Evolutionary conservation across 805 yeast genomes (phyloP).

Genomic region (Jamesozyma lodderae): DNA sequence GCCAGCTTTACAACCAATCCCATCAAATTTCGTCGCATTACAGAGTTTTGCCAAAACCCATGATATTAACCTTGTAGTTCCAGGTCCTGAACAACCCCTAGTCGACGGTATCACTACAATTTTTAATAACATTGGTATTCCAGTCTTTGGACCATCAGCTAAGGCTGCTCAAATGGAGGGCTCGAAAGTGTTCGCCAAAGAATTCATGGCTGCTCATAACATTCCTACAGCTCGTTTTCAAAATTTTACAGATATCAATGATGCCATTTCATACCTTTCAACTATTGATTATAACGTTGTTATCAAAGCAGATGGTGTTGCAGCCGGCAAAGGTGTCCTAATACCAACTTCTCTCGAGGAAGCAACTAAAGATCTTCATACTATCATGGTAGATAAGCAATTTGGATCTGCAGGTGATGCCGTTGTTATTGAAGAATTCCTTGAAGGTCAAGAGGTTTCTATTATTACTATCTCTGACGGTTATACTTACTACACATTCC

Average conservation of each 20-base stretch:
- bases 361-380: slow-evolving; percentile 74
- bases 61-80: slow-evolving; percentile 65
- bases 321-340: slow-evolving; percentile 97
- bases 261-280: slow-evolving; percentile 53
- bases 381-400: slow-evolving; percentile 80
- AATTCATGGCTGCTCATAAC: slow-evolving; percentile 82
- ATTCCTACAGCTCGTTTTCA: slow-evolving; percentile 92
- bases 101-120: slow-evolving; percentile 81
- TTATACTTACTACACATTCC: slow-evolving; percentile 79
- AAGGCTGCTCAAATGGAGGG: slow-evolving; percentile 94
- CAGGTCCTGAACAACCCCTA: slow-evolving; percentile 99
- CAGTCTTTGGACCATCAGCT: slow-evolving; percentile 93
- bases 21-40: slow-evolving; percentile 58
- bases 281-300: slow-evolving; percentile 68
- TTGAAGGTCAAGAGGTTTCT: slow-evolving; percentile 95
- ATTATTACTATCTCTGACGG: slow-evolving; percentile 91
- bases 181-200: slow-evolving; percentile 88
- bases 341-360: slow-evolving; percentile 80
- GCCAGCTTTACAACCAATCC: slow-evolving; percentile 44
- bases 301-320: slow-evolving; percentile 94
- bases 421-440: slow-evolving; percentile 89
- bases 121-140: slow-evolving; percentile 77
- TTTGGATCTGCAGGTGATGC: slow-evolving; percentile 93
- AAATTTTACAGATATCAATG: slow-evolving; percentile 68
- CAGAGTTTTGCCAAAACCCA: slow-evolving; percentile 67